These are phyloP conservation scores for Irpex rosettiformis DNA, from an alignment of 1,284 basidiomycete species.

Conservation along the genomic window DNA sequence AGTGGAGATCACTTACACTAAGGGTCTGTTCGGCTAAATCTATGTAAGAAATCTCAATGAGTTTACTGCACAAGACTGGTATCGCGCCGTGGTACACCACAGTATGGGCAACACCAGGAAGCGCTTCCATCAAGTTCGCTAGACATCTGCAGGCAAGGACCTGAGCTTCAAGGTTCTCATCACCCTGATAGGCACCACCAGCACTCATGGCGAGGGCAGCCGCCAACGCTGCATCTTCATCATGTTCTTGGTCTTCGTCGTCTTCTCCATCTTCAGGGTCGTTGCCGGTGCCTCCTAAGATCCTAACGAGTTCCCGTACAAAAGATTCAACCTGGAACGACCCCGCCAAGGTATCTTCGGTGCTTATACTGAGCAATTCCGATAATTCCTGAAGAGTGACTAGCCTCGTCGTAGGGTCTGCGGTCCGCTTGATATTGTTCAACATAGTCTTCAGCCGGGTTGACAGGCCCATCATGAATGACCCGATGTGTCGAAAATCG, in stretches of 20 bases:
- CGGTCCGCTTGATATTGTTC: slow-evolving; percentile 82
- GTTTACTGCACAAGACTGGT: slow-evolving; percentile 90
- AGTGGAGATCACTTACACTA: slow-evolving; percentile 64
- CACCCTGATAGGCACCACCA: slow-evolving; percentile 61
- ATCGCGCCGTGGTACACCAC: slow-evolving; percentile 95
- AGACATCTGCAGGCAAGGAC: slow-evolving; percentile 92
- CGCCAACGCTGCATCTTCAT: slow-evolving; percentile 83
- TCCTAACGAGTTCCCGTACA: slow-evolving; percentile 89
- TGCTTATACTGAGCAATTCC: slow-evolving; percentile 93
- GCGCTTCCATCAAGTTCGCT: slow-evolving; percentile 94
- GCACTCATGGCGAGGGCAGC: slow-evolving; percentile 77
- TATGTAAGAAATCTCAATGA: slow-evolving; percentile 94
- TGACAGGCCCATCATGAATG: slow-evolving; percentile 87
- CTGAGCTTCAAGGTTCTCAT: slow-evolving; percentile 88
- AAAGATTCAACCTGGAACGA: slow-evolving; percentile 93
- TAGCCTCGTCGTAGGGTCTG: slow-evolving; percentile 78
- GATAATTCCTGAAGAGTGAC: slow-evolving; percentile 92
- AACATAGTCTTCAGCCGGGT: slow-evolving; percentile 87
- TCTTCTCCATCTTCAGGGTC: slow-evolving; percentile 70
- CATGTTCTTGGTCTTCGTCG: slow-evolving; percentile 56
- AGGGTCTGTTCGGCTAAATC: slow-evolving; percentile 95
- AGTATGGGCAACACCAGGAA: slow-evolving; percentile 91
- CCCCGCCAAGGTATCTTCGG: slow-evolving; percentile 94
- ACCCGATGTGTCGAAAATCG: slow-evolving; percentile 82
- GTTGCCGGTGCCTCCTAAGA: slow-evolving; percentile 81